phyloP scores from a whole-genome alignment of 495 filamentous ascomycete species.

The Margaritispora aquatica region DNA sequence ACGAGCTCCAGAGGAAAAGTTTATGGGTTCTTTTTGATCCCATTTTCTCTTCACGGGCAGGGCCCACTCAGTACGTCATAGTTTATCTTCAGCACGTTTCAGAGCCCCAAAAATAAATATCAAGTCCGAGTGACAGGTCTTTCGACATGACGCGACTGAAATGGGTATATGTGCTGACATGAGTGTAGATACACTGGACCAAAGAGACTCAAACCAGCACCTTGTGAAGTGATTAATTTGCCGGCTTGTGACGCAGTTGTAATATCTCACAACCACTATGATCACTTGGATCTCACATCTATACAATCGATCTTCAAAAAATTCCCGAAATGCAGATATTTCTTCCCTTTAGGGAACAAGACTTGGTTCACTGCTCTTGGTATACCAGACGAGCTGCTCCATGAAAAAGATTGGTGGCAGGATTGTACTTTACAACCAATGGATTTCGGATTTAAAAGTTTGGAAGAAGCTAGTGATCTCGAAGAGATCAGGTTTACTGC shows the following conservation, averaged over 20 bases:
- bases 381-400: conserved; percentile 55
- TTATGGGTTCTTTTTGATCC: conserved; percentile 42
- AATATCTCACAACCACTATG: conserved; percentile 94
- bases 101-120: too few relatives aligned
- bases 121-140: too few relatives aligned
- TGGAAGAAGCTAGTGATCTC: conserved; percentile 16
- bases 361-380: conserved; percentile 68
- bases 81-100: too few relatives aligned
- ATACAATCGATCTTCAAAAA: conserved; percentile 61
- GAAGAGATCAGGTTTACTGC: conserved; percentile 51
- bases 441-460: conserved; percentile 29
- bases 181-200: conserved; percentile 44
- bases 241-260: conserved; percentile 67
- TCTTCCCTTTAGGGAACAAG: conserved; percentile 82
- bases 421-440: conserved; percentile 7
- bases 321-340: conserved; percentile 79
- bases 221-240: conserved; percentile 39
- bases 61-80: conserved; percentile 37
- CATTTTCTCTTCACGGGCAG: conserved; percentile 45
- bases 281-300: conserved; percentile 74
- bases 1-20: not conserved
- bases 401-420: conserved; percentile 97
- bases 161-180: too few relatives aligned
- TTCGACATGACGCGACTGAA: too few relatives aligned
- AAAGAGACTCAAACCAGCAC: conserved; percentile 42